These are phyloP conservation scores for Leishmania guyanensis DNA, from an alignment of 208 protist genomes.

Conservation along the genomic window DNA sequence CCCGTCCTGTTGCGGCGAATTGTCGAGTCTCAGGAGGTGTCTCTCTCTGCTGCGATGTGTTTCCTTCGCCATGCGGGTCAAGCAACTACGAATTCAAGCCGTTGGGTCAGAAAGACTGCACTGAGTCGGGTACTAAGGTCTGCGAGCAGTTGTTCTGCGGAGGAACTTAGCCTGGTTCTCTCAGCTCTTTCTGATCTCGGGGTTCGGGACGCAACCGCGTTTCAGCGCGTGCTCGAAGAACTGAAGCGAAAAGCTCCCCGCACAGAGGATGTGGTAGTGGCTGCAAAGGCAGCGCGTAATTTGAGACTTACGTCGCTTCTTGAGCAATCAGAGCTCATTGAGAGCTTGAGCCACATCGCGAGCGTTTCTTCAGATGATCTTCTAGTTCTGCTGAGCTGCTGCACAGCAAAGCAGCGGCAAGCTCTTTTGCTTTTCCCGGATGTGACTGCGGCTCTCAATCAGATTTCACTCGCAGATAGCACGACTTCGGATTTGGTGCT, in stretches of 20 bases:
- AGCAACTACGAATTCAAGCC: slow-evolving; percentile 2
- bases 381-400: slow-evolving; percentile 18
- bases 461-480: neutral
- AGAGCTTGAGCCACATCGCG: slow-evolving; percentile 1
- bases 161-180: slow-evolving; percentile 21
- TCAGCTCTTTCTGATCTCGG: slow-evolving; percentile 18
- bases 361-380: slow-evolving; percentile 14
- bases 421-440: slow-evolving; percentile 3
- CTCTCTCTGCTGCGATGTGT: slow-evolving; percentile 6
- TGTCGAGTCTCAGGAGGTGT: slow-evolving; percentile 8
- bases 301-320: slow-evolving; percentile 21
- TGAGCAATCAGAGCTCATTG: slow-evolving; percentile 8
- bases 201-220: slow-evolving; percentile 25
- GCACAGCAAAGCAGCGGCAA: slow-evolving; percentile 18
- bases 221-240: slow-evolving; percentile 20
- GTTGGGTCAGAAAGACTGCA: slow-evolving; percentile 5
- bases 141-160: slow-evolving; percentile 1
- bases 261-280: slow-evolving; percentile 10
- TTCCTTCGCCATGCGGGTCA: slow-evolving; percentile 11
- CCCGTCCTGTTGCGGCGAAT: slow-evolving; percentile 3
- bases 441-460: neutral
- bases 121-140: neutral
- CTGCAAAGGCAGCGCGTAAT: slow-evolving; percentile 17
- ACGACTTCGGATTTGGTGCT: slow-evolving; percentile 13
- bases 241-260: slow-evolving; percentile 8